Evolutionary conservation across 1,139 yeast genomes (phyloP), one percentile per base, ranked within the genome.

Genomic region (Yamadazyma atmosphaerica): DNA sequence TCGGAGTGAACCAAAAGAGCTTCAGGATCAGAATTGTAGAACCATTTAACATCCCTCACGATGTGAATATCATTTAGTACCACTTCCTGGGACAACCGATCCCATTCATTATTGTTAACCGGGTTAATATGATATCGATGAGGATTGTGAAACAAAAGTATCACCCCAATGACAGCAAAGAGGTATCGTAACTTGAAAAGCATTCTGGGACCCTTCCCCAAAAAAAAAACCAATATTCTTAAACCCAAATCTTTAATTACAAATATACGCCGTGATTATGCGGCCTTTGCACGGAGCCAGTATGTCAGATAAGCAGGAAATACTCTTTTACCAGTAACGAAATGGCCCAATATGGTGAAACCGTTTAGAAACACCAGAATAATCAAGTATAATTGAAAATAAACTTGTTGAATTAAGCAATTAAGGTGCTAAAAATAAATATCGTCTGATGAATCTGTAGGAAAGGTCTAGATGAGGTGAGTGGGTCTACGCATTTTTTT

Each of bases 81-180:
- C 8, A 25, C 15, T 12, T 39, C 34, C 7, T 33, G 28, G 7
- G 35, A 12, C 11, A 42, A 24, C 2, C 26, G 22, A 3, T 38
- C 29, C 28, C 21, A 36, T 17, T 42, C 45, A 32, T 42, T 34
- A 18, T 42, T 39, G 15, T 21, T 28, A 6, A 28, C n/a, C 13
- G 31, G 31, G n/a, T 28, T 28, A 9, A 28, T 12, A 16, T 28
- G 31, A 16, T 14, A 28, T 13, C 17, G 10, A 28, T 28, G 19
- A 13, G 31, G 31, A 16, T 28, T 28, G 11, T 28, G 31, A 11
- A 16, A 15, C 6, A 28, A 16, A 10, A 28, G 8, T 15, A 28
- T 15, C 12, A 28, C 12, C 5, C 9, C n/a, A 10, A 28, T 5
- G 10, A 28, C n/a, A 4, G 12, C 19, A 15, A 28, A 8, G 4